Percentiles rank a stretch among this genome's conserved stretches.
Evolutionary conservation across 2,329 filamentous ascomycete species (phyloP).

Genomic region (Aspergillus sp.): DNA sequence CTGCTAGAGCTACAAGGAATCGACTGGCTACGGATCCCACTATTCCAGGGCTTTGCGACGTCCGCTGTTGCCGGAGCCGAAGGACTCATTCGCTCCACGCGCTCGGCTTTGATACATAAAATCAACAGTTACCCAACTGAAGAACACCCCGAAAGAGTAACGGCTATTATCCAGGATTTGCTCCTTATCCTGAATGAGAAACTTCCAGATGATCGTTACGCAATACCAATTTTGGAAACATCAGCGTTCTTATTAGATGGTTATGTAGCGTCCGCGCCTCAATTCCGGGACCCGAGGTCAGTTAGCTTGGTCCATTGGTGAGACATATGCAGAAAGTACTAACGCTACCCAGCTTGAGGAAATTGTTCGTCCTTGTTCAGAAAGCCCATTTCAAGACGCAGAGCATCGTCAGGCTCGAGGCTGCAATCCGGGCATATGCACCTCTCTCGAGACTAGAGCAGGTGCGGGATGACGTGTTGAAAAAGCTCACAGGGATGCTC

Average conservation of each 20-base stretch:
- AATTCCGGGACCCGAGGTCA: constrained; percentile 45
- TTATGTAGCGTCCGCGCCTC: constrained; percentile 37
- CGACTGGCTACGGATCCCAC: constrained; percentile 36
- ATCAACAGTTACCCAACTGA: constrained; percentile 24
- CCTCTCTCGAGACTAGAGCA: constrained; percentile 60
- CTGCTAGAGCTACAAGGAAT: constrained; percentile 38
- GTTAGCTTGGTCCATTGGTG: not conserved
- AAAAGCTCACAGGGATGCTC: constrained; percentile 71
- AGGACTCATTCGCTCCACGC: constrained; percentile 43
- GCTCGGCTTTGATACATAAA: constrained; percentile 42
- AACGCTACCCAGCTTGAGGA: constrained; percentile 48
- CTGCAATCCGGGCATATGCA: constrained; percentile 77
- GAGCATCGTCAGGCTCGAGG: constrained; percentile 77
- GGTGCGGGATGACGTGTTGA: constrained; percentile 57
- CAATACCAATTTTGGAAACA: constrained; percentile 75
- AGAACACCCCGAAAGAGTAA: constrained; percentile 40
- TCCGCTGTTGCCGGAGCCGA: constrained; percentile 48
- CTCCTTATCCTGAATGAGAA: constrained; percentile 54
- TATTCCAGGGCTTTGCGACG: constrained; percentile 45
- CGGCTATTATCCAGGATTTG: constrained; percentile 53
- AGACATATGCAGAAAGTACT: not conserved
- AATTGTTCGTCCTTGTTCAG: constrained; percentile 69
- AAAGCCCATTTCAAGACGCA: constrained; percentile 80
- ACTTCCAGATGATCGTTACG: constrained; percentile 64
- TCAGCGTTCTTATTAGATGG: constrained; percentile 74